These are phyloP conservation scores for Taiozyma sp. DNA, from an alignment of 1,139 yeast genomes.

Conservation along the genomic window DNA sequence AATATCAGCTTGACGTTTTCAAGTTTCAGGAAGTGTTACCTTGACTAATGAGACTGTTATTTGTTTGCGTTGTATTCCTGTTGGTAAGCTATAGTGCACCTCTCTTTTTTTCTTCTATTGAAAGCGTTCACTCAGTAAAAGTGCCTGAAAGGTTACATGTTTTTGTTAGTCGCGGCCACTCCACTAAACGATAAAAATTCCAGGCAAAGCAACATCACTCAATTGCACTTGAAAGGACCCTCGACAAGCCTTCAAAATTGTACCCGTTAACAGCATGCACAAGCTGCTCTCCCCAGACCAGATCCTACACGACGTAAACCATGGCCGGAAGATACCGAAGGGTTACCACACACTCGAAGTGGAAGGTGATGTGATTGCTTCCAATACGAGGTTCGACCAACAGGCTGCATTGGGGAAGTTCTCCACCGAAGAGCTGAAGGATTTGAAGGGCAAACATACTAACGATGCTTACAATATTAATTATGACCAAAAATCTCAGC, in stretches of 20 bases:
- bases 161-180: too few relatives aligned
- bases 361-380: constrained; percentile 20
- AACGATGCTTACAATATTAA: constrained; percentile 3
- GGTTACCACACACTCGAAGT: constrained; percentile 8
- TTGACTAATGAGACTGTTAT: too few relatives aligned
- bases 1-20: too few relatives aligned
- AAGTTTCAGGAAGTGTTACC: too few relatives aligned
- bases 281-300: constrained; percentile 10
- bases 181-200: too few relatives aligned
- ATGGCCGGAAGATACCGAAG: constrained; percentile 15
- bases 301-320: constrained; percentile 15
- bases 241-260: not conserved
- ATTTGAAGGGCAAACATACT: not conserved
- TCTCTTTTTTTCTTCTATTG: too few relatives aligned
- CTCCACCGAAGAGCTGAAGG: constrained; percentile 2
- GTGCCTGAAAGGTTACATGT: too few relatives aligned
- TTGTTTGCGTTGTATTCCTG: too few relatives aligned
- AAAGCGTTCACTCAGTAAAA: too few relatives aligned
- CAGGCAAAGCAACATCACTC: too few relatives aligned
- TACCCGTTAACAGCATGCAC: not conserved
- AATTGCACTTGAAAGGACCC: too few relatives aligned
- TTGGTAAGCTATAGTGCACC: too few relatives aligned
- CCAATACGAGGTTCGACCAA: constrained; percentile 18
- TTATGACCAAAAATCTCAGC: constrained; percentile 3
- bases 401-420: constrained; percentile 21